Evolutionary conservation across 2,329 filamentous ascomycete genomes (phyloP), one percentile per base, ranked within the genome.

Genomic region (Endocalyx cinctus): DNA sequence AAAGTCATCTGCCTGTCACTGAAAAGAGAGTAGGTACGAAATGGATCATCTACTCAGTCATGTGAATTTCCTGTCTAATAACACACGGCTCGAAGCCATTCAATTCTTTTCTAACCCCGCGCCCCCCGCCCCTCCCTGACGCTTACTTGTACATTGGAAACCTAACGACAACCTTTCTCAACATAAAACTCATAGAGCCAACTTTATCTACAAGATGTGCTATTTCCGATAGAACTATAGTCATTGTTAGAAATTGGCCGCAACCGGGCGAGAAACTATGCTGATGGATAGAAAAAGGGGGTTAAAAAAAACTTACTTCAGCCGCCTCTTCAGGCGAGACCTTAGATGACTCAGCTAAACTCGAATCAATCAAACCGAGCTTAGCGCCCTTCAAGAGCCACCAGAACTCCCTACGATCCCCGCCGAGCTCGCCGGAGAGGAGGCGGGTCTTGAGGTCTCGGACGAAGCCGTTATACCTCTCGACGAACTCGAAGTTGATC

Each of bases 341-440:
- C 18, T 76, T 67, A 1, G 84, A 88, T 13, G 69, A 64, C 27
- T 84, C 77, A 3, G 72, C 75, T 49, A 77, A 66, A 29, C 63
- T 69, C 33, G 70, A 66, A 42, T 84, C 79, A 48, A 97, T 80
- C 53, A 95, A 64, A 0, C 88, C 86, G 35, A 95, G 62, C 46
- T 69, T 77, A 26, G 71, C 75, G 38, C 67, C 74, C 46, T 82
- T 72, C 16, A 95, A 63, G 46, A 74, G 68, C 65, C 77, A 84
- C 88, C 88, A 96, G 63, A 96, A 79, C 51, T 94, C 87, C 42
- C 74, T 74, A 34, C 87, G 69, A 48, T 94, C 83, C 0, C 87
- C 88, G 23, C 81, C 79, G 3, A 96, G 61, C 45, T 83, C 73
- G 1, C 79, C 84, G 0, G 69, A 72, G 6, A 88, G 57, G 1